Percentiles rank a stretch among this genome's conserved stretches.
Conservation (phyloP, 176 grass and related monocot genomes). For the Eragrostis curvula region DNA sequence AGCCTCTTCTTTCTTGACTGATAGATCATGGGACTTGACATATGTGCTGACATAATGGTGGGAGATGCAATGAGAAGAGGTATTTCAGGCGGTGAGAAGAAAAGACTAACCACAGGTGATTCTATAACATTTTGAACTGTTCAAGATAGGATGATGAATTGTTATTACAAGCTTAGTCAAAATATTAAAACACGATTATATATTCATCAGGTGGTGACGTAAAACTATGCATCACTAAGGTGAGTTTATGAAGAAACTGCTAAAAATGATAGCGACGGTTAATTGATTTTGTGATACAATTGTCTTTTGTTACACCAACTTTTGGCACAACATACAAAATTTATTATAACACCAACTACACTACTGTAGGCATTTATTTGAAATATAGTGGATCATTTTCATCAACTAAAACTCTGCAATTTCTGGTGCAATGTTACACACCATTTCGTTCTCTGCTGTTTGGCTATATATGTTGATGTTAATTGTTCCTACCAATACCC, state of each 20-base stretch:
- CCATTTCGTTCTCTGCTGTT: neutral
- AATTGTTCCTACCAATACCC: neutral
- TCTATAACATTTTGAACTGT: neutral
- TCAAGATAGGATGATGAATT: neutral
- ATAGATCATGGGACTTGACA: constrained; percentile 85
- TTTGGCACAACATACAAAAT: too few relatives aligned
- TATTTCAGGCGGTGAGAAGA: constrained; percentile 85
- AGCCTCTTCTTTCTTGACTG: neutral
- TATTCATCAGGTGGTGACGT: too few relatives aligned
- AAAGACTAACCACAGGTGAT: constrained; percentile 73
- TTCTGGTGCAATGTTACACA: neutral
- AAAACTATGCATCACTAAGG: too few relatives aligned
- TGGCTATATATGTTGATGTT: neutral
- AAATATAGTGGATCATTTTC: neutral
- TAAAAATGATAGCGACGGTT: too few relatives aligned
- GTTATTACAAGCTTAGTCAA: neutral
- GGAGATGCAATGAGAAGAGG: constrained; percentile 79
- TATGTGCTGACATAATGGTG: constrained; percentile 59
- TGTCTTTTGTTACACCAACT: too few relatives aligned
- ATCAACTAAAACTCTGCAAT: neutral
- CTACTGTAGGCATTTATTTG: too few relatives aligned
- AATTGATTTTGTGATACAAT: too few relatives aligned
- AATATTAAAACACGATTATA: too few relatives aligned
- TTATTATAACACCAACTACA: too few relatives aligned
- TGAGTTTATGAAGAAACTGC: too few relatives aligned